These are phyloP conservation scores for Clonostachys chloroleuca DNA, from an alignment of 2,329 filamentous ascomycete genomes.

Conservation along the genomic window DNA sequence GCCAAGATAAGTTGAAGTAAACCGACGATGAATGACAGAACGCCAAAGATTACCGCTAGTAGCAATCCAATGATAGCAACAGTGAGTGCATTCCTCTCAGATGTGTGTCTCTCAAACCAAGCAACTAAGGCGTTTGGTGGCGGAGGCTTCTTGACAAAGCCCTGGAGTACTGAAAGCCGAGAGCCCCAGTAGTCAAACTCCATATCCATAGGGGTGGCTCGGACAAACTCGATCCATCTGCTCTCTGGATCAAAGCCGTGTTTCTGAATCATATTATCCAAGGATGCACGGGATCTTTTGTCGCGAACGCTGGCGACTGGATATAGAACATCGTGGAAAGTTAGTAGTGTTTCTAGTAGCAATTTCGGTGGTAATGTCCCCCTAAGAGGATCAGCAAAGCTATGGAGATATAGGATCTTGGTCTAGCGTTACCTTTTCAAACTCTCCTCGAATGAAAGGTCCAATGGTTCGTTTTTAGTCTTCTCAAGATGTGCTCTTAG, in stretches of 20 bases:
- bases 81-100: background rate
- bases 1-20: background rate
- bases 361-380: background rate
- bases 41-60: background rate
- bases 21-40: background rate
- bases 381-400: background rate
- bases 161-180: background rate
- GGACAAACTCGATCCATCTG: background rate
- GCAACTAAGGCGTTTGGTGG: background rate
- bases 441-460: background rate
- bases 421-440: background rate
- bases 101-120: background rate
- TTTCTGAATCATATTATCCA: background rate
- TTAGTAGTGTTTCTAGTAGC: background rate
- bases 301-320: background rate
- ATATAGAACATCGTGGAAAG: background rate
- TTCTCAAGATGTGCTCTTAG: background rate
- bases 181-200: background rate
- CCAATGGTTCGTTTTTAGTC: background rate
- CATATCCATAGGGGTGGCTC: background rate
- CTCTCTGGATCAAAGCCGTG: background rate
- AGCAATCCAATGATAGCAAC: background rate
- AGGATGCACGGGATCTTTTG: background rate
- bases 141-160: background rate
- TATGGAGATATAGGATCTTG: too few species aligned